phyloP scores from a whole-genome alignment of 345 rosid species.

The Lenwebbia sp. region DNA sequence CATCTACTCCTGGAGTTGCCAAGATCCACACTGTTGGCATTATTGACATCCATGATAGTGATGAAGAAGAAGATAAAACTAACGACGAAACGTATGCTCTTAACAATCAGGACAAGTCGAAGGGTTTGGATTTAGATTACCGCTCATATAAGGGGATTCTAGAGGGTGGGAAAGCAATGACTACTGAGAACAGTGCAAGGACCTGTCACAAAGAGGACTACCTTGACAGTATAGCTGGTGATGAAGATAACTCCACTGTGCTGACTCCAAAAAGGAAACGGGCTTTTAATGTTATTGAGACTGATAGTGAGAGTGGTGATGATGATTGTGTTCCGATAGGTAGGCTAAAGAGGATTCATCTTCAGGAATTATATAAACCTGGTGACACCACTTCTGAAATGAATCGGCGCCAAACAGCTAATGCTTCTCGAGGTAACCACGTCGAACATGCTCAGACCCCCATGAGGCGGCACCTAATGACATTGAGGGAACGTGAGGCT shows the following conservation, averaged over 20 bases:
- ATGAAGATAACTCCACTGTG: constrained; percentile 3
- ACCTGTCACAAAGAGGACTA: constrained; percentile 17
- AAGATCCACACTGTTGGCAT: constrained; percentile 6
- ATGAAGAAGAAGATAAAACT: constrained; percentile 22
- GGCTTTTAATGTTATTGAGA: constrained; percentile 33
- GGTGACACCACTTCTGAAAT: not conserved
- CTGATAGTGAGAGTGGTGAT: constrained; percentile 49
- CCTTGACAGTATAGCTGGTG: not conserved
- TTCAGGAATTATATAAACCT: not conserved
- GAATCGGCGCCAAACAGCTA: not conserved
- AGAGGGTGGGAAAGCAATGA: not conserved
- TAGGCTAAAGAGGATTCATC: constrained; percentile 22
- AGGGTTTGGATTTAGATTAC: not conserved
- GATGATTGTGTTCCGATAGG: constrained; percentile 37
- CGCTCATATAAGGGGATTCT: not conserved
- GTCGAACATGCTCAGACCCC: not conserved
- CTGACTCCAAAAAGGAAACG: constrained; percentile 41
- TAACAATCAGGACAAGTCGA: not conserved
- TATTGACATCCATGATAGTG: constrained; percentile 39
- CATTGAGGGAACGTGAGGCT: constrained; percentile 23
- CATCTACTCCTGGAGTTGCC: constrained; percentile 28
- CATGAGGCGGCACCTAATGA: constrained; percentile 22
- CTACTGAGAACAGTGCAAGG: not conserved
- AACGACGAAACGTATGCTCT: not conserved
- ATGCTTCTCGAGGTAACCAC: constrained; percentile 1